phyloP scores from a whole-genome alignment of 495 filamentous ascomycete species.

The Ascodesmis nigricans region DNA sequence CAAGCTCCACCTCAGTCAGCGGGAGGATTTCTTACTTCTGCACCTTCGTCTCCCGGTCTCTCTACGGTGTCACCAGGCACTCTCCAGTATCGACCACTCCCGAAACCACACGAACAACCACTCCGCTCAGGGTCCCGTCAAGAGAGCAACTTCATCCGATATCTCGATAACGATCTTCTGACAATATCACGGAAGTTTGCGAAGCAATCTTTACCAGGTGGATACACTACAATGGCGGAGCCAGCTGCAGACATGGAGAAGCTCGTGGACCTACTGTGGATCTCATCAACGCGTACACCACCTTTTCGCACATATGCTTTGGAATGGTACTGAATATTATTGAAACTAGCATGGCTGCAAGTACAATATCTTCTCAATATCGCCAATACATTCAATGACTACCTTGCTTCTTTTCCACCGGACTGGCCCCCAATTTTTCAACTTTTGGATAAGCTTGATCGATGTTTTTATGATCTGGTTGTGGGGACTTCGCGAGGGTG shows the following conservation, averaged over 20 bases:
- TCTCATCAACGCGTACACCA: constrained; percentile 18
- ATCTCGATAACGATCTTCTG: constrained; percentile 16
- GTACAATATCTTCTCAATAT: constrained; percentile 20
- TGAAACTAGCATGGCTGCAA: constrained; percentile 16
- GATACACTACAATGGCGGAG: constrained; percentile 8
- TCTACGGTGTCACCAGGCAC: too few species aligned
- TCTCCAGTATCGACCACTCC: too few species aligned
- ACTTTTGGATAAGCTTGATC: constrained; percentile 15
- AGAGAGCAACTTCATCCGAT: constrained; percentile 16
- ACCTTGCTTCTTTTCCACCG: constrained; percentile 16
- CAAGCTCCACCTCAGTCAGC: too few species aligned
- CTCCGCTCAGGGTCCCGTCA: too few species aligned
- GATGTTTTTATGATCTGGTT: constrained; percentile 18
- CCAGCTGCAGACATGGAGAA: constrained; percentile 10
- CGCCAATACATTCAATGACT: constrained; percentile 20
- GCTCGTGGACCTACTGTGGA: constrained; percentile 19
- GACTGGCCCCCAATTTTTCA: constrained; percentile 8
- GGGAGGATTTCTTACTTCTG: too few species aligned
- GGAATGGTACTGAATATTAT: not conserved
- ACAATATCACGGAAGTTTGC: constrained; percentile 15
- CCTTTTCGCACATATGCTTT: not conserved
- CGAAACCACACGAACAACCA: too few species aligned
- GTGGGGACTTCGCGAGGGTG: constrained; percentile 7
- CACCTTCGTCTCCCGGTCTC: too few species aligned
- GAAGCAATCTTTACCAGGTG: constrained; percentile 13